A percentile compares a stretch with the other conserved stretches of the same genome.
Evolutionary conservation across 257 asterid genomes (phyloP).

Genomic region (Nicotiana benthamiana): DNA sequence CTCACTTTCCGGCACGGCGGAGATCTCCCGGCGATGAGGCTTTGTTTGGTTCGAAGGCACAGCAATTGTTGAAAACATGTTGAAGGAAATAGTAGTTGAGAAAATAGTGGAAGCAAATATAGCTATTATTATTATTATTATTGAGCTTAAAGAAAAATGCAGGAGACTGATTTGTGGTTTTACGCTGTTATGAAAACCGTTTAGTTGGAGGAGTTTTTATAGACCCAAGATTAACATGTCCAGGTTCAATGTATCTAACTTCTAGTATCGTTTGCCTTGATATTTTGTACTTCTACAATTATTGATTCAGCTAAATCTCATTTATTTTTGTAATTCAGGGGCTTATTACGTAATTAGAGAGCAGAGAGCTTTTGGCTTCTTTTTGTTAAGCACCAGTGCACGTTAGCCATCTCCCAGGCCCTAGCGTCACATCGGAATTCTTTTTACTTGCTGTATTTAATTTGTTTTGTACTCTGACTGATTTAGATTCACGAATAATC

Average conservation of each 20-base stretch:
- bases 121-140: not conserved
- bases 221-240: not conserved
- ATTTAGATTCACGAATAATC: too few species aligned
- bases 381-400: not conserved
- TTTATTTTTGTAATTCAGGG: not conserved
- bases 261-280: not conserved
- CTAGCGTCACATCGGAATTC: not conserved
- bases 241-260: not conserved
- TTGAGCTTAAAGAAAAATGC: not conserved
- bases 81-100: not conserved
- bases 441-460: not conserved
- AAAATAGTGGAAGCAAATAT: not conserved
- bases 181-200: not conserved
- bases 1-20: slow-evolving; percentile 19
- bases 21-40: not conserved
- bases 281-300: not conserved
- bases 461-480: not conserved
- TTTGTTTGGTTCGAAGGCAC: slow-evolving; percentile 17
- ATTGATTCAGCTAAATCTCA: not conserved
- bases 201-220: not conserved
- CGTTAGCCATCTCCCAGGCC: not conserved
- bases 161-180: not conserved
- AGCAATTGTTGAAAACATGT: slow-evolving; percentile 43
- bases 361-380: not conserved
- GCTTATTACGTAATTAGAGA: not conserved